Conservation (phyloP, 2,329 filamentous ascomycete genomes). For the Colletotrichum karsti region DNA sequence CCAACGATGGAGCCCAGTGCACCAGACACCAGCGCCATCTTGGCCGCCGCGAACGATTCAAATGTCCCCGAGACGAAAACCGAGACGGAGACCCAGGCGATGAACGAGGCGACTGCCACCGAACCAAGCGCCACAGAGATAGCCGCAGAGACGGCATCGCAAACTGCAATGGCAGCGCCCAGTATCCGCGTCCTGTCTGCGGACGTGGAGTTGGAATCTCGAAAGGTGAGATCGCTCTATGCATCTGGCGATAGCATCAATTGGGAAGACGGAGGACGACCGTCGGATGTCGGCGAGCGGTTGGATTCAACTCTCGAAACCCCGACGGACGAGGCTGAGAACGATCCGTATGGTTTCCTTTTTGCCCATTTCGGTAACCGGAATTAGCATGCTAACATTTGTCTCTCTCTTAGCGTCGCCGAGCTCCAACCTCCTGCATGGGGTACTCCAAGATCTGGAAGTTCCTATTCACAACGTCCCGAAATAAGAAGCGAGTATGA, state of each 20-base stretch:
- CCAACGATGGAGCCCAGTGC: slow-evolving; percentile 4
- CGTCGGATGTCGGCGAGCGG: slow-evolving; percentile 55
- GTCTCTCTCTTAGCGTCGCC: slow-evolving; percentile 34
- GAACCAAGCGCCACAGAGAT: slow-evolving; percentile 25
- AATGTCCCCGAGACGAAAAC: neutral
- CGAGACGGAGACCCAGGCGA: neutral
- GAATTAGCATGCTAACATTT: slow-evolving; percentile 38
- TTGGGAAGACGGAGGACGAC: slow-evolving; percentile 60
- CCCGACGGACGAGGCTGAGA: slow-evolving; percentile 60
- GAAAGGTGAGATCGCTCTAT: slow-evolving; percentile 75
- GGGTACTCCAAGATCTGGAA: slow-evolving; percentile 50
- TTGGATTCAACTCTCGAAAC: slow-evolving; percentile 59
- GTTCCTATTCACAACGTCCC: slow-evolving; percentile 53
- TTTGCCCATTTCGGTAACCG: slow-evolving; percentile 35
- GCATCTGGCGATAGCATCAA: slow-evolving; percentile 61
- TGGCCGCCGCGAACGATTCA: neutral
- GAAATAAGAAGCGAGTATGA: slow-evolving; percentile 55
- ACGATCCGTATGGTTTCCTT: slow-evolving; percentile 67
- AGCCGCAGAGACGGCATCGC: slow-evolving; percentile 23
- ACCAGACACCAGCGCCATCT: neutral
- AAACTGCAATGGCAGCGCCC: slow-evolving; percentile 41
- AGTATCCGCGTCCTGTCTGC: slow-evolving; percentile 62
- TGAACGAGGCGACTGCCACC: neutral
- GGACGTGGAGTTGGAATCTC: slow-evolving; percentile 69
- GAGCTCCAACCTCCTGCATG: slow-evolving; percentile 41